Percentiles rank a stretch among this genome's conserved stretches.
These are phyloP conservation scores for Corchorus capsularis DNA, from an alignment of 345 rosid genomes.

Conservation along the genomic window DNA sequence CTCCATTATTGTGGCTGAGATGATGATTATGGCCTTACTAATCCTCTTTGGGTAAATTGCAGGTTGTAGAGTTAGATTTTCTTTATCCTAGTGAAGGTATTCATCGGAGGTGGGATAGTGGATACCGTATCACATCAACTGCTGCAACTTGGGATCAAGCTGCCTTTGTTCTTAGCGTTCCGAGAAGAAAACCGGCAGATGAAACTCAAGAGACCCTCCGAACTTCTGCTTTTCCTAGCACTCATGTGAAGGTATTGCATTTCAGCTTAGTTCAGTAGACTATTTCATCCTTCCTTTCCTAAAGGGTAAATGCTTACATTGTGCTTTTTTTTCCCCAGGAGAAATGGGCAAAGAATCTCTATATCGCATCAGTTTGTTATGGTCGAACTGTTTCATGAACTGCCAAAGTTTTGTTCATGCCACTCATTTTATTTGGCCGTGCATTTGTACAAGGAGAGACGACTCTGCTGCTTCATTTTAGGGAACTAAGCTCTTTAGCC, in stretches of 20 bases:
- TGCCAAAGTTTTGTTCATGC: constrained; percentile 36
- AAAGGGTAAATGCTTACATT: constrained; percentile 4
- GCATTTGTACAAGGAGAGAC: constrained; percentile 26
- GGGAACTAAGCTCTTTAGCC: constrained; percentile 33
- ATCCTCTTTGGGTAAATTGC: constrained; percentile 17
- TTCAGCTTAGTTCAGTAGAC: constrained; percentile 10
- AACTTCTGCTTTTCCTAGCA: constrained; percentile 95
- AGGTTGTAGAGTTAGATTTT: constrained; percentile 98
- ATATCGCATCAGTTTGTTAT: constrained; percentile 85
- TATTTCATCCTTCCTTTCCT: constrained; percentile 1
- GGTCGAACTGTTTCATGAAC: constrained; percentile 97
- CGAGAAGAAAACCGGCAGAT: constrained; percentile 80
- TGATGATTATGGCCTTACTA: not conserved
- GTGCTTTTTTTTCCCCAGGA: constrained; percentile 53
- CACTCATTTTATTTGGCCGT: constrained; percentile 24
- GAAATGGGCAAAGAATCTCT: constrained; percentile 95
- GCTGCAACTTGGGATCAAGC: constrained; percentile 95
- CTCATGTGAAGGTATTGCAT: constrained; percentile 79
- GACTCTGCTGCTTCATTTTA: constrained; percentile 28
- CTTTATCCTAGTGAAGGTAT: constrained; percentile 98
- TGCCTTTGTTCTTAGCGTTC: constrained; percentile 92
- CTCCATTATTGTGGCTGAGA: not conserved
- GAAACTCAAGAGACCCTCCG: constrained; percentile 97
- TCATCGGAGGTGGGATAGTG: constrained; percentile 93
- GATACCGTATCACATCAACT: constrained; percentile 90